Conservation (phyloP, 495 filamentous ascomycete genomes). For the Pyrenopolyporus hunteri region DNA sequence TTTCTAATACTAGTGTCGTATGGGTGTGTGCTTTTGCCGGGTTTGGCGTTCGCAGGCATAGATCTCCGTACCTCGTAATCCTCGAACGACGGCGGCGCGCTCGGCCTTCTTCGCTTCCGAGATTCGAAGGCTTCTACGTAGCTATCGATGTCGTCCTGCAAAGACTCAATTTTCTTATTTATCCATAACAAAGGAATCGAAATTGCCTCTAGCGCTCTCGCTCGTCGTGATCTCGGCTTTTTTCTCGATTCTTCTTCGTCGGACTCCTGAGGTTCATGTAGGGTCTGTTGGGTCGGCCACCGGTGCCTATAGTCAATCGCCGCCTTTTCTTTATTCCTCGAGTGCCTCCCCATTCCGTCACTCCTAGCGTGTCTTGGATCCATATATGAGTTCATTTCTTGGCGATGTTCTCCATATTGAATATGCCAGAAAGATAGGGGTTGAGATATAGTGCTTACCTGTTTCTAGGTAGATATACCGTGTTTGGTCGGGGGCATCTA, state of each 20-base stretch:
- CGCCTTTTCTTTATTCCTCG: constrained; percentile 20
- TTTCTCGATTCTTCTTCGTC: neutral
- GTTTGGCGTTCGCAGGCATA: neutral
- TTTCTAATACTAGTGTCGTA: constrained; percentile 37
- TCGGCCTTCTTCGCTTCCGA: constrained; percentile 19
- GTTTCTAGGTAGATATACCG: too few species aligned
- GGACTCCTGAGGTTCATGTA: constrained; percentile 28
- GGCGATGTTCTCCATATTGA: neutral
- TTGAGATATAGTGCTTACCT: too few species aligned
- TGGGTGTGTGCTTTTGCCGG: constrained; percentile 36
- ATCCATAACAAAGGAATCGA: constrained; percentile 26
- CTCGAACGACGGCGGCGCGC: constrained; percentile 2
- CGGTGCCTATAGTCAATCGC: constrained; percentile 38
- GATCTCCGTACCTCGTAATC: neutral
- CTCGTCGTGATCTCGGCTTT: constrained; percentile 21
- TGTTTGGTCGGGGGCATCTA: too few species aligned
- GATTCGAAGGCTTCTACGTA: constrained; percentile 23
- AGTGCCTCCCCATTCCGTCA: constrained; percentile 10
- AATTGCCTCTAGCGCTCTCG: constrained; percentile 26
- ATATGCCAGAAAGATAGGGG: too few species aligned
- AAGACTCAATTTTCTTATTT: constrained; percentile 33
- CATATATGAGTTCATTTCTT: neutral
- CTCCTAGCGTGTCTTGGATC: neutral
- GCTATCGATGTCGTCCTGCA: constrained; percentile 32
- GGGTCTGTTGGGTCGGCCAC: constrained; percentile 41